Conservation (phyloP, 352 stramenopile genomes). For the Globisporangium iwayamae region DNA sequence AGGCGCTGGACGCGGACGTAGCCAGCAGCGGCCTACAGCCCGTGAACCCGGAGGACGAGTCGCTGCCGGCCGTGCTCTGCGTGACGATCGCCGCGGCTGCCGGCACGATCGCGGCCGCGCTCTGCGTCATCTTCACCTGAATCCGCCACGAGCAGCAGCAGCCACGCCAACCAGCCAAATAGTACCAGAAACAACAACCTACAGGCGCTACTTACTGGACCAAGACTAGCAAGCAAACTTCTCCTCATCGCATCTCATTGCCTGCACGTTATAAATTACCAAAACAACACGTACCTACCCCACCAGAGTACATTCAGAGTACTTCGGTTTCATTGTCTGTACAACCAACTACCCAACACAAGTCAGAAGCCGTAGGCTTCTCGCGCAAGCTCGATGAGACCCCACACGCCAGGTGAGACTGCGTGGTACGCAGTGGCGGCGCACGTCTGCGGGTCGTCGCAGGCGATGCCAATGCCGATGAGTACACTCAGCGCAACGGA, state of each 20-base stretch:
- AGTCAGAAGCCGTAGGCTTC: slow-evolving; percentile 54
- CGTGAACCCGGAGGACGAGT: slow-evolving; percentile 22
- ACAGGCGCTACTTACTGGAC: not conserved
- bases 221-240: not conserved
- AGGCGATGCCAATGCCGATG: slow-evolving; percentile 68
- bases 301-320: not conserved
- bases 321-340: not conserved
- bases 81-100: slow-evolving; percentile 54
- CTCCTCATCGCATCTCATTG: too few species aligned
- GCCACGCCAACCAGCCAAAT: not conserved
- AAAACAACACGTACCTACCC: slow-evolving; percentile 1
- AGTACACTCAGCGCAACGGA: slow-evolving; percentile 58
- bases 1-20: slow-evolving; percentile 1
- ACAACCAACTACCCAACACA: not conserved
- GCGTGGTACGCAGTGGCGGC: slow-evolving; percentile 35
- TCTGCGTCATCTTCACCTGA: slow-evolving; percentile 64
- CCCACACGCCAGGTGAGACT: slow-evolving; percentile 24
- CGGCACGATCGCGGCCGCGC: slow-evolving; percentile 49
- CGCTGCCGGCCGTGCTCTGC: slow-evolving; percentile 36
- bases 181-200: not conserved
- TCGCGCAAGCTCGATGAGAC: slow-evolving; percentile 30
- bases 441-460: slow-evolving; percentile 64
- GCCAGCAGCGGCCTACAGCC: slow-evolving; percentile 3
- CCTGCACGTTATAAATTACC: not conserved
- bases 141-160: not conserved